Percentiles rank a stretch among this genome's conserved stretches.
phyloP scores from a whole-genome alignment of 176 grass and related monocot species.

The Tuctoria greenei region DNA sequence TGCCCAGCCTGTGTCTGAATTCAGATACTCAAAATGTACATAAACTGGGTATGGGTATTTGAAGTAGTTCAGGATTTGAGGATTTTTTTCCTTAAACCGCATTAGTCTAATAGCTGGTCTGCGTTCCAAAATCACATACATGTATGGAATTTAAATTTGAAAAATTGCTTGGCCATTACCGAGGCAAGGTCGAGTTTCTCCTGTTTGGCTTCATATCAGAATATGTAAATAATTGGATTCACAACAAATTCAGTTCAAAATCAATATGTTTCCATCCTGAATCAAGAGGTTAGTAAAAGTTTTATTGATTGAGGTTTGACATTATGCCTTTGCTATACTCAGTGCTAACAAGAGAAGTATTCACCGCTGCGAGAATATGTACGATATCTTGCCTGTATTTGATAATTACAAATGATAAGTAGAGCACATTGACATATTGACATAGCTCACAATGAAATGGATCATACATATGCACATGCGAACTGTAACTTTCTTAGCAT shows the following conservation, averaged over 20 bases:
- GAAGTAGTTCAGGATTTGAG: neutral
- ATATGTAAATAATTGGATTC: neutral
- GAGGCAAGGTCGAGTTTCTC: neutral
- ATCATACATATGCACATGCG: neutral
- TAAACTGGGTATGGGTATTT: neutral
- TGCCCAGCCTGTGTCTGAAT: neutral
- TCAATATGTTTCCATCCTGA: conserved; percentile 13
- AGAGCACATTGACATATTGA: conserved; percentile 1
- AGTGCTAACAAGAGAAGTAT: neutral
- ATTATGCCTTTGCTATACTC: neutral
- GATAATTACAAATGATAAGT: neutral
- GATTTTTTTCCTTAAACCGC: neutral
- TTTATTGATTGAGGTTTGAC: neutral
- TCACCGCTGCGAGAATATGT: neutral
- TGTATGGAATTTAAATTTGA: neutral
- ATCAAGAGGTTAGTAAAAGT: neutral
- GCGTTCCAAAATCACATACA: neutral
- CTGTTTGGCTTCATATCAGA: neutral
- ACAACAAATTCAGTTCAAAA: neutral
- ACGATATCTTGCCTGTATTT: neutral
- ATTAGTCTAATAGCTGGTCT: neutral
- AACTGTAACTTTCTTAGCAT: neutral
- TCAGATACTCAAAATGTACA: neutral
- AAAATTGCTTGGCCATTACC: neutral
- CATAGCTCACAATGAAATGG: conserved; percentile 26